Percentiles rank a stretch among this genome's conserved stretches.
Evolutionary conservation across 768 basidiomycete species (phyloP).

Genomic region (Mycena chlorophos): DNA sequence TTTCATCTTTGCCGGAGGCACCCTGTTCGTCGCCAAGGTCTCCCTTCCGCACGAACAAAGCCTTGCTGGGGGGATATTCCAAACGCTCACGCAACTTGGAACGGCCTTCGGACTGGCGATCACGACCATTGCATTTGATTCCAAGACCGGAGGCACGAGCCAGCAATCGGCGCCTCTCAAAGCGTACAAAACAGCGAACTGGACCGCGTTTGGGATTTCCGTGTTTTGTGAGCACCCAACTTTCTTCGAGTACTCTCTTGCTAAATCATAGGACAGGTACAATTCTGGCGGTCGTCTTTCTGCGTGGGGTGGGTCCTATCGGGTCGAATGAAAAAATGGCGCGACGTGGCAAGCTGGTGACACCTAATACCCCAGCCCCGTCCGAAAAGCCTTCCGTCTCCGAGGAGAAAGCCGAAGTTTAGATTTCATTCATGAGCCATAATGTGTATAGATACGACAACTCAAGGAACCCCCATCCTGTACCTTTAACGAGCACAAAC

Average conservation of each 20-base stretch:
- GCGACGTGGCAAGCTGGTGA: no score
- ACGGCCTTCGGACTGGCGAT: slow-evolving; percentile 54
- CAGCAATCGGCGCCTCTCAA: slow-evolving; percentile 38
- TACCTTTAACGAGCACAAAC: neutral
- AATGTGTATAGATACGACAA: no score
- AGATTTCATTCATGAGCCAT: no score
- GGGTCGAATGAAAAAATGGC: neutral
- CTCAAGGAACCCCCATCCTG: no score
- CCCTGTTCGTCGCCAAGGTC: slow-evolving; percentile 72
- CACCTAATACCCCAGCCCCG: neutral
- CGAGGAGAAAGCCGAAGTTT: neutral
- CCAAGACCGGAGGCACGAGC: slow-evolving; percentile 25
- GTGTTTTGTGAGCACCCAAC: slow-evolving; percentile 41
- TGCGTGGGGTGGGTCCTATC: slow-evolving; percentile 2
- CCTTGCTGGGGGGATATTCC: slow-evolving; percentile 73
- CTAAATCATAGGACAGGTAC: neutral
- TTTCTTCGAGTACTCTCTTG: neutral
- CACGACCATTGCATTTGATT: slow-evolving; percentile 44
- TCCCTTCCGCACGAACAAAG: slow-evolving; percentile 70
- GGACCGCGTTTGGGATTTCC: slow-evolving; percentile 52
- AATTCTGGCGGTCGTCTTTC: neutral
- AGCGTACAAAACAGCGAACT: slow-evolving; percentile 56
- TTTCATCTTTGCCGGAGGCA: slow-evolving; percentile 73
- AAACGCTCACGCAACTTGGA: slow-evolving; percentile 72
- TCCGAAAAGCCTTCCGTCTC: no score